A percentile compares a stretch with the other conserved stretches of the same genome.
These are phyloP conservation scores for Colletotrichum shisoi DNA, from an alignment of 2,329 filamentous ascomycete species.

Conservation along the genomic window DNA sequence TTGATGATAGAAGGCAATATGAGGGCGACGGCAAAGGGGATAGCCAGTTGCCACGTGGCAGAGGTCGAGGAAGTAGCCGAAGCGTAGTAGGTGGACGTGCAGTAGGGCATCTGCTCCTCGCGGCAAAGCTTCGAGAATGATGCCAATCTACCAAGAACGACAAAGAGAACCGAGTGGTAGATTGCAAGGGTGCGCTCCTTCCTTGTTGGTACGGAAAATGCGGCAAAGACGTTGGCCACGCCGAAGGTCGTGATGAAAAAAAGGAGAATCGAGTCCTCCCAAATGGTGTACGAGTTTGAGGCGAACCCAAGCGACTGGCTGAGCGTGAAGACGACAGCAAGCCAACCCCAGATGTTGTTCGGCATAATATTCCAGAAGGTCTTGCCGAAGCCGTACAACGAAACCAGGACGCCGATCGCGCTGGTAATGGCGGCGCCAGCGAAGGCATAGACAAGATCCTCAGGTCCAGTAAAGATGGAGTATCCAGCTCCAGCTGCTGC, in stretches of 20 bases:
- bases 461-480: slow-evolving; percentile 50
- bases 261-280: slow-evolving; percentile 93
- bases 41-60: slow-evolving; percentile 83
- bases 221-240: slow-evolving; percentile 74
- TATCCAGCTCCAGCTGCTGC: slow-evolving; percentile 47
- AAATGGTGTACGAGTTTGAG: slow-evolving; percentile 97
- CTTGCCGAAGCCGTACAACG: slow-evolving; percentile 55
- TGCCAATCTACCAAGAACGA: slow-evolving; percentile 78
- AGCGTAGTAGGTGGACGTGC: slow-evolving; percentile 93
- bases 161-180: slow-evolving; percentile 85
- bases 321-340: slow-evolving; percentile 81
- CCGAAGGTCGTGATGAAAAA: slow-evolving; percentile 93
- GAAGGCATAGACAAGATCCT: slow-evolving; percentile 46
- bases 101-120: slow-evolving; percentile 98
- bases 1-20: slow-evolving; percentile 78
- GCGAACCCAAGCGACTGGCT: slow-evolving; percentile 93
- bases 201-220: slow-evolving; percentile 73
- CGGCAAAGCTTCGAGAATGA: slow-evolving; percentile 92
- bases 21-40: slow-evolving; percentile 78
- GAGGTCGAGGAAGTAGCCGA: slow-evolving; percentile 92
- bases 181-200: slow-evolving; percentile 77
- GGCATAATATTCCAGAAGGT: slow-evolving; percentile 67
- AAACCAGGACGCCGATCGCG: slow-evolving; percentile 51
- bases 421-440: slow-evolving; percentile 57
- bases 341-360: slow-evolving; percentile 85